Conservation (phyloP, 2,329 filamentous ascomycete genomes). For the Purpureocillium lavendulum region DNA sequence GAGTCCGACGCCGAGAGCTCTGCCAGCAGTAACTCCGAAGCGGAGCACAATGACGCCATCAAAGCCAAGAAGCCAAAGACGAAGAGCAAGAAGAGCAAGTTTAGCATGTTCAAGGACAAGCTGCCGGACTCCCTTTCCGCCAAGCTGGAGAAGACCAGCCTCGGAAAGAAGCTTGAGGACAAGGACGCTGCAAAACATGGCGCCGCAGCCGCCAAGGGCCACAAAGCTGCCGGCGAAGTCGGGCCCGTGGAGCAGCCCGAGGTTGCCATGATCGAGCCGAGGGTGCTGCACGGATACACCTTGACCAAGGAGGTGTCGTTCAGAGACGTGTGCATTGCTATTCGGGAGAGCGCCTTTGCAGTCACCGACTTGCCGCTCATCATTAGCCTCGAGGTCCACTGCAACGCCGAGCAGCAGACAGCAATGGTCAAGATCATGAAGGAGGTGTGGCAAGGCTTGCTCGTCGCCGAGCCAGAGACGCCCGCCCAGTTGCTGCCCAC, state of each 20-base stretch:
- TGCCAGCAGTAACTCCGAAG: slow-evolving; percentile 40
- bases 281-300: slow-evolving; percentile 82
- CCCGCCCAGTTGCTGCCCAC: slow-evolving; percentile 50
- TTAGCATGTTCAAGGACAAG: slow-evolving; percentile 54
- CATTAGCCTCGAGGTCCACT: slow-evolving; percentile 89
- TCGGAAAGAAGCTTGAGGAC: slow-evolving; percentile 33
- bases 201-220: slow-evolving; percentile 1
- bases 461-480: slow-evolving; percentile 49
- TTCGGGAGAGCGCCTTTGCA: slow-evolving; percentile 70
- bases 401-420: slow-evolving; percentile 69
- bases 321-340: slow-evolving; percentile 73
- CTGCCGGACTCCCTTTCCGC: slow-evolving; percentile 32
- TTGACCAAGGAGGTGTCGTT: slow-evolving; percentile 85
- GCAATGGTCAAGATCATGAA: slow-evolving; percentile 91
- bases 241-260: slow-evolving; percentile 10
- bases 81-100: slow-evolving; percentile 33
- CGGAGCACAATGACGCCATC: slow-evolving; percentile 32
- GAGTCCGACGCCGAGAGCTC: slow-evolving; percentile 62
- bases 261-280: slow-evolving; percentile 50
- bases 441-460: slow-evolving; percentile 66
- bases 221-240: too few species aligned
- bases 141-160: slow-evolving; percentile 39
- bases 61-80: slow-evolving; percentile 40
- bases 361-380: slow-evolving; percentile 77
- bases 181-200: slow-evolving; percentile 12